Evolutionary conservation across 1,139 yeast genomes (phyloP).

Genomic region (Geotrichum restrictum): DNA sequence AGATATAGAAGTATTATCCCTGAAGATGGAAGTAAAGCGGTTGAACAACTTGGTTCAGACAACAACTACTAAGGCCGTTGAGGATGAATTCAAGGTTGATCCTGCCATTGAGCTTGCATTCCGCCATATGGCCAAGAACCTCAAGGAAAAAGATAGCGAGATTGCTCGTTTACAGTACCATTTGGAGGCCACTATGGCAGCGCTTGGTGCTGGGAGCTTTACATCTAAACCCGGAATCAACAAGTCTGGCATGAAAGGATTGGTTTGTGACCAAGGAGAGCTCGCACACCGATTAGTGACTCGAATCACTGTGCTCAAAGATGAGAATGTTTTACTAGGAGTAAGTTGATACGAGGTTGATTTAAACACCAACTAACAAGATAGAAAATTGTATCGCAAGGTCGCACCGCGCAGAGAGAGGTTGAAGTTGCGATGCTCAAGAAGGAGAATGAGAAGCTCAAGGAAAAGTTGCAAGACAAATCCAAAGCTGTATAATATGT

Average conservation of each 20-base stretch:
- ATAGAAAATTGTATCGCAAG: constrained; percentile 15
- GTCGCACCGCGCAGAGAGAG: constrained; percentile 14
- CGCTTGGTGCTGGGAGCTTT: constrained; percentile 3
- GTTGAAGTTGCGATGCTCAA: constrained; percentile 11
- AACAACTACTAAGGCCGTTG: background rate
- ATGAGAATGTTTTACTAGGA: constrained; percentile 68
- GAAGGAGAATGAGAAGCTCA: constrained; percentile 12
- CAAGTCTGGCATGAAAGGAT: constrained; percentile 5
- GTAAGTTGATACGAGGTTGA: constrained; percentile 22
- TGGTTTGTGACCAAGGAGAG: constrained; percentile 57
- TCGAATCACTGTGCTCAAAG: constrained; percentile 57
- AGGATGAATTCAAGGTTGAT: constrained; percentile 22
- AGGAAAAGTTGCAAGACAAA: background rate
- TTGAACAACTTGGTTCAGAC: constrained; percentile 2
- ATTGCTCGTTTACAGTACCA: constrained; percentile 57
- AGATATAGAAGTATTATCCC: constrained; percentile 20
- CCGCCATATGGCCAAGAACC: constrained; percentile 48
- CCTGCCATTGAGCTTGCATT: constrained; percentile 36
- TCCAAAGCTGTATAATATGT: no score
- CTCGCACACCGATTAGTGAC: constrained; percentile 70
- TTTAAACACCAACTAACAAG: background rate
- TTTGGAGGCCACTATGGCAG: constrained; percentile 61
- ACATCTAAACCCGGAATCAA: constrained; percentile 3
- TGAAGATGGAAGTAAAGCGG: constrained; percentile 10
- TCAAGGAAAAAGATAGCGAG: constrained; percentile 52